phyloP scores from a whole-genome alignment of 345 rosid species.

The Linum usitatissimum region DNA sequence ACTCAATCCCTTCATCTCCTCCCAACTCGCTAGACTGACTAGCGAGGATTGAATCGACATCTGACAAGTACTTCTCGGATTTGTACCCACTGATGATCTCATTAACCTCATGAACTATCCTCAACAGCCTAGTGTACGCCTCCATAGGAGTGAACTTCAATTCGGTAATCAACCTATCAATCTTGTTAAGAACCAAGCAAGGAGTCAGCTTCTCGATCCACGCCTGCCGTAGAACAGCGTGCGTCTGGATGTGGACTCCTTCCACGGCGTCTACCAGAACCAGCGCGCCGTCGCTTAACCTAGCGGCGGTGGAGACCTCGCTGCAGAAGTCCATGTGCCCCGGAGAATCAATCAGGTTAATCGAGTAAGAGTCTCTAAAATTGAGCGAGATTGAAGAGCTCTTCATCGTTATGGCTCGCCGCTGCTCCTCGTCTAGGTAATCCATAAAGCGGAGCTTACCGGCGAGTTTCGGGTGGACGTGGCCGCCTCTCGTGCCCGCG shows the following conservation, averaged over 20 bases:
- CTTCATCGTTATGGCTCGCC: constrained; percentile 97
- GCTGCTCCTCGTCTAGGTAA: constrained; percentile 86
- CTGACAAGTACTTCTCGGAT: constrained; percentile 84
- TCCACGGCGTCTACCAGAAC: constrained; percentile 95
- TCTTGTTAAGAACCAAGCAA: constrained; percentile 87
- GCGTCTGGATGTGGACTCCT: constrained; percentile 89
- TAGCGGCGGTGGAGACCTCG: constrained; percentile 87
- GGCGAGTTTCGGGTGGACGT: constrained; percentile 72
- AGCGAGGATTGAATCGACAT: constrained; percentile 75
- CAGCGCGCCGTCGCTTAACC: constrained; percentile 83
- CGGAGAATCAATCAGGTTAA: constrained; percentile 84
- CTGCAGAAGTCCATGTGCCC: constrained; percentile 98
- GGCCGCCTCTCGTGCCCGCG: constrained; percentile 68
- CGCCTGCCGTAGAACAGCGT: constrained; percentile 76
- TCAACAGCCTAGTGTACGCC: constrained; percentile 60
- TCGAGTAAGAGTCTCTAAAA: constrained; percentile 34
- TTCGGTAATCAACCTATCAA: constrained; percentile 83
- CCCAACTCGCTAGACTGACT: too few species aligned
- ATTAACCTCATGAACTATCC: constrained; percentile 92
- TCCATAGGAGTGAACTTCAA: constrained; percentile 76
- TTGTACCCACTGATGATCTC: constrained; percentile 73
- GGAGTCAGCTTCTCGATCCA: constrained; percentile 93
- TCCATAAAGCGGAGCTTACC: constrained; percentile 86
- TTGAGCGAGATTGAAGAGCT: constrained; percentile 74
- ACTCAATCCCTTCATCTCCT: constrained; percentile 50